These are phyloP conservation scores for Pleurotus cornucopiae DNA, from an alignment of 768 basidiomycete genomes.

Conservation along the genomic window DNA sequence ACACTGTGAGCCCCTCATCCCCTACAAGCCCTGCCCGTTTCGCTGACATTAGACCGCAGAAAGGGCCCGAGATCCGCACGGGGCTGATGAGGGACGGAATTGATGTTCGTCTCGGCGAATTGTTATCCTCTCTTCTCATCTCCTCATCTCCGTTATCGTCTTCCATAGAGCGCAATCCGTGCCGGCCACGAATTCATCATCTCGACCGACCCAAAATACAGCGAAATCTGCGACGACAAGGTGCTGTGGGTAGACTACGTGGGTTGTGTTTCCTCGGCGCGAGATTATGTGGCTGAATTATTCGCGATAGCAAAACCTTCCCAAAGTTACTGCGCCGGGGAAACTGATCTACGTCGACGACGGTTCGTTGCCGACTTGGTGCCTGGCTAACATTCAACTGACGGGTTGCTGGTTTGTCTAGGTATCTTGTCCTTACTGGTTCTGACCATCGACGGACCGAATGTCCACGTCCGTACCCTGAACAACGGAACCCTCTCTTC, in stretches of 20 bases:
- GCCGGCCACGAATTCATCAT: conserved; percentile 95
- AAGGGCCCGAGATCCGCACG: conserved; percentile 99
- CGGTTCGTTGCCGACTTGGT: conserved; percentile 39
- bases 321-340: conserved; percentile 95
- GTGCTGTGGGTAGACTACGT: conserved; percentile 94
- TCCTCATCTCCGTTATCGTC: conserved; percentile 4
- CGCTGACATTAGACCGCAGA: conserved; percentile 40
- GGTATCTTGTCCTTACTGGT: conserved; percentile 93
- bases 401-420: conserved; percentile 15
- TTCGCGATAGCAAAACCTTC: conserved; percentile 67
- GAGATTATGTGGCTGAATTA: background rate
- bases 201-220: conserved; percentile 79
- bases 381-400: no score
- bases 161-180: conserved; percentile 64
- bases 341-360: conserved; percentile 98
- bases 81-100: conserved; percentile 83
- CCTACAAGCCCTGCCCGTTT: background rate
- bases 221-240: conserved; percentile 76
- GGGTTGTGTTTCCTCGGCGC: conserved; percentile 24
- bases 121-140: conserved; percentile 1
- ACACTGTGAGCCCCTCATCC: conserved; percentile 64
- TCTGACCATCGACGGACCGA: conserved; percentile 77
- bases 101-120: conserved; percentile 59
- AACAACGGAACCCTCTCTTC: conserved; percentile 94
- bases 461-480: conserved; percentile 78